phyloP scores from a whole-genome alignment of 352 stramenopile genomes.

The Phytophthora boehmeriae region DNA sequence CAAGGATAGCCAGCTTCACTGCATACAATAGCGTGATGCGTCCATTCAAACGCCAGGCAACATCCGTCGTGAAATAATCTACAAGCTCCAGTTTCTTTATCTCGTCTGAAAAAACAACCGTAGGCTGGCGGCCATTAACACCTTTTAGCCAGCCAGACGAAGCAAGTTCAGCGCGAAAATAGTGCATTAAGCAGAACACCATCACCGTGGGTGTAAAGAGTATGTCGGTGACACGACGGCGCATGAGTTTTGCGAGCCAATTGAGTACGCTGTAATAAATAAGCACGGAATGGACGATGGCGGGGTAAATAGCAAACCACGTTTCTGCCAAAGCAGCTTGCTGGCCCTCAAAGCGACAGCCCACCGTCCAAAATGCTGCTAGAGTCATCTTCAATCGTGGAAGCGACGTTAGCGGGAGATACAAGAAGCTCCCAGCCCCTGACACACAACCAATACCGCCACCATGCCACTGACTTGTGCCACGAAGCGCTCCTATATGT shows the following conservation, averaged over 20 bases:
- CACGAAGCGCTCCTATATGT: slow-evolving; percentile 5
- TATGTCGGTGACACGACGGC: slow-evolving; percentile 33
- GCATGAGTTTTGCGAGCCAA: slow-evolving; percentile 23
- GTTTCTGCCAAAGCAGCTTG: slow-evolving; percentile 30
- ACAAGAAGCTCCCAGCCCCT: slow-evolving; percentile 10
- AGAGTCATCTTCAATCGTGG: slow-evolving; percentile 15
- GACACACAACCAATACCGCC: slow-evolving; percentile 24
- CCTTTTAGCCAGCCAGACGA: slow-evolving; percentile 17
- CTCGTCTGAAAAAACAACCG: slow-evolving; percentile 33
- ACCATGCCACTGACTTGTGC: slow-evolving; percentile 13
- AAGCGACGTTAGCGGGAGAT: slow-evolving; percentile 11
- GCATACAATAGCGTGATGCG: slow-evolving; percentile 26
- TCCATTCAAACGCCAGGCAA: slow-evolving; percentile 38
- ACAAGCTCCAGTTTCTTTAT: slow-evolving; percentile 16
- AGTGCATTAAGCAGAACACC: slow-evolving; percentile 32
- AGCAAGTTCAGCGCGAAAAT: slow-evolving; percentile 20
- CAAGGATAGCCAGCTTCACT: slow-evolving; percentile 33
- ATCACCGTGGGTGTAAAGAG: slow-evolving; percentile 39
- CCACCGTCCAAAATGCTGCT: slow-evolving; percentile 25
- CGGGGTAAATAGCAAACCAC: slow-evolving; percentile 43
- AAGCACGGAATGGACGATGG: slow-evolving; percentile 10
- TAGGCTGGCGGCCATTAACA: slow-evolving; percentile 27
- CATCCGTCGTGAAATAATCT: slow-evolving; percentile 28
- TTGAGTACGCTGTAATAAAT: slow-evolving; percentile 49
- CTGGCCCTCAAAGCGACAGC: slow-evolving; percentile 42